phyloP scores from a whole-genome alignment of 768 basidiomycete genomes.

The Leccinellum luteum region DNA sequence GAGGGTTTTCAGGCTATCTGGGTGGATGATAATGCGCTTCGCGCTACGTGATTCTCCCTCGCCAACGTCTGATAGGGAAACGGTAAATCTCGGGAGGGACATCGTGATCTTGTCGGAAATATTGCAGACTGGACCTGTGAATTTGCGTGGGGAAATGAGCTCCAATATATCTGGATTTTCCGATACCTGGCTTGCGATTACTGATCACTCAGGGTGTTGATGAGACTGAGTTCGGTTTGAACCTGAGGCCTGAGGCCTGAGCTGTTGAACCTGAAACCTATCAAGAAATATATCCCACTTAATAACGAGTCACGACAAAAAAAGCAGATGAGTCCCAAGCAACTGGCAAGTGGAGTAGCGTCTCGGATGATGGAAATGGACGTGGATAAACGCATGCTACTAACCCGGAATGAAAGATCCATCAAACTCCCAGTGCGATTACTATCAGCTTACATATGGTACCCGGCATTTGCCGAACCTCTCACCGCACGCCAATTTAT shows the following conservation, averaged over 20 bases:
- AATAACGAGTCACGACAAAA: not conserved
- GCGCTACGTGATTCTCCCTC: constrained; percentile 49
- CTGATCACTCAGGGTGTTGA: not conserved
- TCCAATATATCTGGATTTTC: not conserved
- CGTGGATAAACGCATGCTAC: constrained; percentile 9
- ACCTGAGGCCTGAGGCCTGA: constrained; percentile 1
- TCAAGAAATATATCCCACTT: constrained; percentile 1
- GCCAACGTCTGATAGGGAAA: constrained; percentile 33
- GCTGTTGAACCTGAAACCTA: constrained; percentile 1
- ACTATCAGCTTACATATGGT: not conserved
- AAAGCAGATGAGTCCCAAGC: not conserved
- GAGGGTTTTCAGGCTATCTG: constrained; percentile 55
- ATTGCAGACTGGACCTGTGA: not conserved
- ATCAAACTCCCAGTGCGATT: not conserved
- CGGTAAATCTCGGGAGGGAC: constrained; percentile 34
- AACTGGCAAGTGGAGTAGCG: not conserved
- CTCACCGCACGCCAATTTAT: not conserved
- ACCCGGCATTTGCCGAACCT: constrained; percentile 16
- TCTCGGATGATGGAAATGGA: constrained; percentile 10
- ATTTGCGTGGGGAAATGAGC: not conserved
- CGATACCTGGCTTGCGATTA: not conserved
- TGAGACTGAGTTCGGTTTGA: not conserved
- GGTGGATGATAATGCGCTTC: constrained; percentile 62
- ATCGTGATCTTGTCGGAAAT: constrained; percentile 8
- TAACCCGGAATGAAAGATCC: not conserved